phyloP scores from a whole-genome alignment of 108 stramenopile species.

The Chaetoceros muelleri region DNA sequence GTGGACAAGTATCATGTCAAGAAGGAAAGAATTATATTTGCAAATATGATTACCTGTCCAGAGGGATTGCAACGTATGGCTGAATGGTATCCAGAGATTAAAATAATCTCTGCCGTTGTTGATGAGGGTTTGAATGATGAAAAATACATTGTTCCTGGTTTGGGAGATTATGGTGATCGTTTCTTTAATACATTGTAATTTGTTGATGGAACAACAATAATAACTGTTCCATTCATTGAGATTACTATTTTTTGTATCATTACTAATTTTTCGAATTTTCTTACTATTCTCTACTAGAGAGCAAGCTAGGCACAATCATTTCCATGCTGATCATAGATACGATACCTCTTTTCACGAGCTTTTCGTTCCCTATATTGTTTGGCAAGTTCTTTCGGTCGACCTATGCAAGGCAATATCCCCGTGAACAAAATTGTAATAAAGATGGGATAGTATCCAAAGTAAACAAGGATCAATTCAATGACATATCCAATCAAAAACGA shows the following conservation, averaged over 20 bases:
- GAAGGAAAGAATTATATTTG: slow-evolving; percentile 73
- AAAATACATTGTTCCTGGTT: slow-evolving; percentile 94
- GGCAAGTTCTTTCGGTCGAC: neutral
- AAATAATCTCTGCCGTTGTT: slow-evolving; percentile 83
- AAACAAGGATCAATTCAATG: slow-evolving; percentile 48
- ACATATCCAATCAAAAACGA: slow-evolving; percentile 53
- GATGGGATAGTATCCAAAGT: slow-evolving; percentile 62
- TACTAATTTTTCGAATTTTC: too few species aligned
- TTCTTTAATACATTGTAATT: slow-evolving; percentile 72
- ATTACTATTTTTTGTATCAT: too few species aligned
- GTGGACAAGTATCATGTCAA: slow-evolving; percentile 44
- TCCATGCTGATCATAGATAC: too few species aligned
- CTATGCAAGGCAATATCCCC: slow-evolving; percentile 24
- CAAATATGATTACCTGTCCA: slow-evolving; percentile 93
- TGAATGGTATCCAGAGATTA: slow-evolving; percentile 44
- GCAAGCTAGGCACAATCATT: too few species aligned
- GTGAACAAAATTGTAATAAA: slow-evolving; percentile 54
- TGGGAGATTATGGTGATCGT: slow-evolving; percentile 97
- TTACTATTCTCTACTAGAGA: too few species aligned
- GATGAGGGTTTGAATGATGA: slow-evolving; percentile 89
- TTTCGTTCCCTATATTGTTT: neutral
- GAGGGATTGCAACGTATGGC: slow-evolving; percentile 75
- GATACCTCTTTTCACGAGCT: neutral
- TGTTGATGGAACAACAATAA: slow-evolving; percentile 2
- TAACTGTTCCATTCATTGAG: too few species aligned